Evolutionary conservation across 1,139 yeast species (phyloP).

Genomic region (Hyphopichia fennica): DNA sequence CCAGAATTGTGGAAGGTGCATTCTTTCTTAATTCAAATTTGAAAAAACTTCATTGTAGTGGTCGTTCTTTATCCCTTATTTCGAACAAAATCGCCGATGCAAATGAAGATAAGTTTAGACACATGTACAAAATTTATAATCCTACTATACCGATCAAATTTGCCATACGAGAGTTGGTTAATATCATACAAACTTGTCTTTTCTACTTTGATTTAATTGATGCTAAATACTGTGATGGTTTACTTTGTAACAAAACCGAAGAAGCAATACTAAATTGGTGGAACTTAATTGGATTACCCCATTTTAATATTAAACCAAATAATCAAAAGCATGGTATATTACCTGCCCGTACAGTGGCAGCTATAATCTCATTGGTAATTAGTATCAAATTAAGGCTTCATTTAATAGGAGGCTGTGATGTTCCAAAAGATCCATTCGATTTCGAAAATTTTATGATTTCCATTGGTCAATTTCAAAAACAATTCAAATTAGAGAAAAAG

Average conservation of each 20-base stretch:
- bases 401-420: conserved; percentile 70
- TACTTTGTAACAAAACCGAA: conserved; percentile 75
- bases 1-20: conserved; percentile 49
- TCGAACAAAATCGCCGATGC: conserved; percentile 69
- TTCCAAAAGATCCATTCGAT: conserved; percentile 87
- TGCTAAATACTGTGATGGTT: conserved; percentile 76
- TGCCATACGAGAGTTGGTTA: conserved; percentile 75
- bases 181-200: conserved; percentile 70
- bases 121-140: conserved; percentile 59
- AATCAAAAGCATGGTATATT: conserved; percentile 48
- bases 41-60: conserved; percentile 77
- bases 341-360: conserved; percentile 67
- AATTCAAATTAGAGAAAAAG: conserved; percentile 56
- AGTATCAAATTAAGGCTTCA: conserved; percentile 66
- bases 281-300: conserved; percentile 68
- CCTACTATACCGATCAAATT: conserved; percentile 53
- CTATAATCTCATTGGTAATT: conserved; percentile 61
- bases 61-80: conserved; percentile 74
- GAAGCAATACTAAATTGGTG: conserved; percentile 80
- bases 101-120: conserved; percentile 77
- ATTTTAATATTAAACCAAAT: conserved; percentile 50
- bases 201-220: conserved; percentile 75
- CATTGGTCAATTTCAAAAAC: conserved; percentile 61
- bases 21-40: conserved; percentile 77
- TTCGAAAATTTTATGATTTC: conserved; percentile 62